Evolutionary conservation across 495 filamentous ascomycete species (phyloP).

Genomic region (Terfezia claveryi): DNA sequence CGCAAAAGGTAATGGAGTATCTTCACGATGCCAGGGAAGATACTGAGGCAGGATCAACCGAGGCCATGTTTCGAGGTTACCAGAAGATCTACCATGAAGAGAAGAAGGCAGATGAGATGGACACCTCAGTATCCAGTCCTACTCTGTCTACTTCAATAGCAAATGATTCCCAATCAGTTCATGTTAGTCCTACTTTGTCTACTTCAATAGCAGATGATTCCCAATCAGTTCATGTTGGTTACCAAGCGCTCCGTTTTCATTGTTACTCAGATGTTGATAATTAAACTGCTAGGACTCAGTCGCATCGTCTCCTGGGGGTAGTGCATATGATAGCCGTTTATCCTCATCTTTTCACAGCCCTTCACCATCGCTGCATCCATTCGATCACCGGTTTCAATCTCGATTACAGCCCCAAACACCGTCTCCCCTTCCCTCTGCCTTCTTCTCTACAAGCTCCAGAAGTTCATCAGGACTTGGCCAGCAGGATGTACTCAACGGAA

Average conservation of each 20-base stretch:
- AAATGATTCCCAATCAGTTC: slow-evolving; percentile 75
- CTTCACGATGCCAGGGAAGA: slow-evolving; percentile 18
- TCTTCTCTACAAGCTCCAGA: slow-evolving; percentile 52
- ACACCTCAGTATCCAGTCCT: slow-evolving; percentile 25
- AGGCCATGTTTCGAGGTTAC: slow-evolving; percentile 11
- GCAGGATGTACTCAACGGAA: slow-evolving; percentile 9
- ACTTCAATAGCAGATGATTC: slow-evolving; percentile 60
- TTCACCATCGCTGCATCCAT: slow-evolving; percentile 69
- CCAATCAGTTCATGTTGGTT: slow-evolving; percentile 60
- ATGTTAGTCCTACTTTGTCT: slow-evolving; percentile 38
- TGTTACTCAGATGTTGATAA: slow-evolving; percentile 9
- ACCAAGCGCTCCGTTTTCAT: background rate
- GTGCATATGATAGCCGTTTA: slow-evolving; percentile 27
- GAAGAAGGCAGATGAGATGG: slow-evolving; percentile 7
- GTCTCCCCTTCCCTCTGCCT: slow-evolving; percentile 45
- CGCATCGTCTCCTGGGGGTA: slow-evolving; percentile 54
- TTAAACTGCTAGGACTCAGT: slow-evolving; percentile 45
- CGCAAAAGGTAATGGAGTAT: slow-evolving; percentile 13
- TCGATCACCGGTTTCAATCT: slow-evolving; percentile 84
- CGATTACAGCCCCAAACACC: slow-evolving; percentile 28
- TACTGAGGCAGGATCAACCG: background rate
- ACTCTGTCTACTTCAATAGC: slow-evolving; percentile 36
- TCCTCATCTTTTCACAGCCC: slow-evolving; percentile 24
- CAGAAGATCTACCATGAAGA: slow-evolving; percentile 4
- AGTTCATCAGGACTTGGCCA: slow-evolving; percentile 43